phyloP scores from a whole-genome alignment of 2,329 filamentous ascomycete genomes.

The Colletotrichum filicis region DNA sequence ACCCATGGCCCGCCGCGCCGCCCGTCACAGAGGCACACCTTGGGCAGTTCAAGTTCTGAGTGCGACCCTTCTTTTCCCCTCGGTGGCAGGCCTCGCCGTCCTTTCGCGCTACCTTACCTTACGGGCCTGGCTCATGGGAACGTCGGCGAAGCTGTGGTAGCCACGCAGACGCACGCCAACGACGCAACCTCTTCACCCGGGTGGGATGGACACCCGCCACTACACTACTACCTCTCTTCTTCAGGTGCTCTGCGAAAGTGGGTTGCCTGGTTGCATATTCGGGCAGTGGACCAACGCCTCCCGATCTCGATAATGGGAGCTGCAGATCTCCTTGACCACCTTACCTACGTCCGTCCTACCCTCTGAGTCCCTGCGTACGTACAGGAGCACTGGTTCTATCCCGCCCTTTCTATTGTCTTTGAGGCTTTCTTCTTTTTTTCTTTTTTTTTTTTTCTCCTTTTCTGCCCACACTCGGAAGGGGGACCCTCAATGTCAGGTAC shows the following conservation, averaged over 20 bases:
- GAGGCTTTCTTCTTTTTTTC: background rate
- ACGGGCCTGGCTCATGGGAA: background rate
- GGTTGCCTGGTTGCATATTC: background rate
- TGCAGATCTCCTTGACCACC: slow-evolving; percentile 19
- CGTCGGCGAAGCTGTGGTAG: background rate
- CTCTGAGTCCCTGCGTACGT: background rate
- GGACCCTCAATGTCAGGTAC: too few species aligned
- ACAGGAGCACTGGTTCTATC: background rate
- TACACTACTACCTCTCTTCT: background rate
- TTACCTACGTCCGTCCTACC: background rate
- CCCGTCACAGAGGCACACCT: background rate
- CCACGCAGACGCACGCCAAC: background rate
- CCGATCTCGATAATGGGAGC: slow-evolving; percentile 25
- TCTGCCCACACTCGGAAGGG: background rate
- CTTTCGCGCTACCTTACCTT: background rate
- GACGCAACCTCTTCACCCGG: background rate
- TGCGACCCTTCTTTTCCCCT: background rate
- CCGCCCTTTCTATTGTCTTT: background rate
- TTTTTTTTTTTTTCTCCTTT: background rate
- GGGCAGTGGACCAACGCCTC: background rate
- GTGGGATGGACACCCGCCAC: background rate
- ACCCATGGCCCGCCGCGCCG: background rate
- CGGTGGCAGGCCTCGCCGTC: background rate
- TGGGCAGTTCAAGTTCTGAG: background rate
- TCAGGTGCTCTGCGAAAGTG: background rate